These are phyloP conservation scores for Flaveria sonorensis DNA, from an alignment of 129 eudicot genomes.

Conservation along the genomic window DNA sequence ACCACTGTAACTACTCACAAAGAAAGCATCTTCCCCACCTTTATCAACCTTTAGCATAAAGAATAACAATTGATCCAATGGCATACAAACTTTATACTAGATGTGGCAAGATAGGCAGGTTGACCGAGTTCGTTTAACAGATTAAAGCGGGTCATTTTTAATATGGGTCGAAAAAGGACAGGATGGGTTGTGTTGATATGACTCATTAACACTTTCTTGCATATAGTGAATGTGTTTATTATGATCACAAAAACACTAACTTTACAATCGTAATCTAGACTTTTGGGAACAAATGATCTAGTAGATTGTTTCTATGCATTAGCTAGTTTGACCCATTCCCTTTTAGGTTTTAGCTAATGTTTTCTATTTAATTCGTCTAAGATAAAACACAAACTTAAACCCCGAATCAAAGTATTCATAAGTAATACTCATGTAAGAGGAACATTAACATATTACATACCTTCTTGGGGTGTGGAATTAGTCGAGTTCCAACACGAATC, in stretches of 20 bases:
- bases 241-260: background rate
- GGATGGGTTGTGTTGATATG: slow-evolving; percentile 1
- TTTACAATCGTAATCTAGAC: background rate
- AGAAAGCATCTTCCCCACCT: slow-evolving; percentile 97
- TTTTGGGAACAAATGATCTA: background rate
- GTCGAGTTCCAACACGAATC: slow-evolving; percentile 69
- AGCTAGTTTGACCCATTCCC: background rate
- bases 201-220: background rate
- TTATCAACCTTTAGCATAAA: slow-evolving; percentile 53
- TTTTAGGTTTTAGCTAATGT: background rate
- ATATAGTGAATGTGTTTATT: background rate
- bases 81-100: background rate
- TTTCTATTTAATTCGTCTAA: background rate
- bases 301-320: background rate
- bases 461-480: slow-evolving; percentile 89
- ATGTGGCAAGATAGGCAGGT: background rate
- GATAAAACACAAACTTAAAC: background rate
- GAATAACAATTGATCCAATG: background rate
- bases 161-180: no score
- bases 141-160: background rate
- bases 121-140: background rate
- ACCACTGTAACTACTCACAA: slow-evolving; percentile 65
- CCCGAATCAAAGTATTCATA: background rate
- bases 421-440: background rate
- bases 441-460: slow-evolving; percentile 30